Evolutionary conservation across 108 stramenopile species (phyloP).

Genomic region (Schizochytrium sp.): DNA sequence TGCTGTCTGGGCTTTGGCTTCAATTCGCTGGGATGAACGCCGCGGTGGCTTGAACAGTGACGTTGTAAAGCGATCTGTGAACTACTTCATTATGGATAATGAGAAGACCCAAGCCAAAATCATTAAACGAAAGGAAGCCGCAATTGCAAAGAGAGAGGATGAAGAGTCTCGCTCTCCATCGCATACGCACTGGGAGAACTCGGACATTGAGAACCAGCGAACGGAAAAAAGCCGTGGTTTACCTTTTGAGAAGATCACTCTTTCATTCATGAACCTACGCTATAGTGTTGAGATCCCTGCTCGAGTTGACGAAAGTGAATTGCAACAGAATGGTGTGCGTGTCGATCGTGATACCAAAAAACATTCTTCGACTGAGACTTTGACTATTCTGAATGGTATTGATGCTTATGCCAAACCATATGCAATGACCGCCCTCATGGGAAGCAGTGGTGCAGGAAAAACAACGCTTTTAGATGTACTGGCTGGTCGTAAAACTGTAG

Average conservation of each 20-base stretch:
- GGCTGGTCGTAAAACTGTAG: constrained; percentile 85
- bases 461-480: constrained; percentile 84
- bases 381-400: constrained; percentile 68
- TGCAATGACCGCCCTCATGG: constrained; percentile 77
- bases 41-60: constrained; percentile 7
- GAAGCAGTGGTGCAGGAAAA: constrained; percentile 76
- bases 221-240: constrained; percentile 2
- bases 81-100: background rate
- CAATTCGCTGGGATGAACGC: background rate
- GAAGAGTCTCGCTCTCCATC: background rate
- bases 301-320: constrained; percentile 57
- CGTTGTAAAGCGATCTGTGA: background rate
- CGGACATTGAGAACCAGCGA: constrained; percentile 10
- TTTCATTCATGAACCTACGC: constrained; percentile 71
- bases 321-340: background rate
- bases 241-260: constrained; percentile 71
- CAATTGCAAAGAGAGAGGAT: background rate
- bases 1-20: background rate
- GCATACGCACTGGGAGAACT: background rate
- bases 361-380: constrained; percentile 52
- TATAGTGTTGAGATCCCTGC: constrained; percentile 62
- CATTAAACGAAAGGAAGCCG: background rate
- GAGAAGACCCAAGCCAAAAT: constrained; percentile 29
- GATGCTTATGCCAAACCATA: constrained; percentile 70
- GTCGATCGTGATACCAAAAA: constrained; percentile 39